Evolutionary conservation across 768 basidiomycete genomes (phyloP).

Genomic region (Lyophyllum shimeji): DNA sequence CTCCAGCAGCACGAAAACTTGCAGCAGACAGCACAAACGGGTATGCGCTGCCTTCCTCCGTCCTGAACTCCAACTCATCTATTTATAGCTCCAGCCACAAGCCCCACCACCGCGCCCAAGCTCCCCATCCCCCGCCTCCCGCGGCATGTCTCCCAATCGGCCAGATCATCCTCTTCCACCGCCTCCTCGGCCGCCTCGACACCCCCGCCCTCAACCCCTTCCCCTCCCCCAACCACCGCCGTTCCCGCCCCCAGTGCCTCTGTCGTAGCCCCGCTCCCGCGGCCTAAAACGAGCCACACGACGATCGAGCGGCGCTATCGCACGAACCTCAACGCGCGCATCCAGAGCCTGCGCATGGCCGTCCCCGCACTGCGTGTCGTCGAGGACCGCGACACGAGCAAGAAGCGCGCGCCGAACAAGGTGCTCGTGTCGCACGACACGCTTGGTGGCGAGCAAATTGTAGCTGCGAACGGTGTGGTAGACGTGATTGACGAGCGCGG

Average conservation of each 20-base stretch:
- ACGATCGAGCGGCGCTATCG: slow-evolving; percentile 88
- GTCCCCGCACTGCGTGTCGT: slow-evolving; percentile 83
- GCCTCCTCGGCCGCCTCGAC: slow-evolving; percentile 42
- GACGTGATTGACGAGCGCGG: slow-evolving; percentile 81
- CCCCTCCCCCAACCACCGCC: slow-evolving; percentile 14
- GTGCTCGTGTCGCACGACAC: slow-evolving; percentile 29
- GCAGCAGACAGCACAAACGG: slow-evolving; percentile 16
- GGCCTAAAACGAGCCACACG: slow-evolving; percentile 84
- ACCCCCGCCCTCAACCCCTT: slow-evolving; percentile 20
- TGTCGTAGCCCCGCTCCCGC: slow-evolving; percentile 17
- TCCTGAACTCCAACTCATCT: slow-evolving; percentile 2
- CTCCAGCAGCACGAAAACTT: slow-evolving; percentile 26
- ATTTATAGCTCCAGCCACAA: slow-evolving; percentile 9
- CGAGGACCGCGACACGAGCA: slow-evolving; percentile 52
- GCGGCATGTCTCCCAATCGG: slow-evolving; percentile 23
- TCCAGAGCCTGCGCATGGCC: slow-evolving; percentile 74
- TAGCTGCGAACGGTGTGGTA: slow-evolving; percentile 31
- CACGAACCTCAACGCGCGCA: slow-evolving; percentile 86
- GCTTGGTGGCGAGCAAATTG: slow-evolving; percentile 32
- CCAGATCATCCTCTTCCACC: slow-evolving; percentile 34
- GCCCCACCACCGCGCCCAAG: slow-evolving; percentile 27
- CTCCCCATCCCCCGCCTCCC: slow-evolving; percentile 39
- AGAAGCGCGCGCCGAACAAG: slow-evolving; percentile 49
- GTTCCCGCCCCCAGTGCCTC: not conserved
- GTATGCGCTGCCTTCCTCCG: slow-evolving; percentile 16